Percentiles rank a stretch among this genome's conserved stretches.
These are phyloP conservation scores for Leucosporidium yakuticum DNA, from an alignment of 768 basidiomycete species.

Conservation along the genomic window DNA sequence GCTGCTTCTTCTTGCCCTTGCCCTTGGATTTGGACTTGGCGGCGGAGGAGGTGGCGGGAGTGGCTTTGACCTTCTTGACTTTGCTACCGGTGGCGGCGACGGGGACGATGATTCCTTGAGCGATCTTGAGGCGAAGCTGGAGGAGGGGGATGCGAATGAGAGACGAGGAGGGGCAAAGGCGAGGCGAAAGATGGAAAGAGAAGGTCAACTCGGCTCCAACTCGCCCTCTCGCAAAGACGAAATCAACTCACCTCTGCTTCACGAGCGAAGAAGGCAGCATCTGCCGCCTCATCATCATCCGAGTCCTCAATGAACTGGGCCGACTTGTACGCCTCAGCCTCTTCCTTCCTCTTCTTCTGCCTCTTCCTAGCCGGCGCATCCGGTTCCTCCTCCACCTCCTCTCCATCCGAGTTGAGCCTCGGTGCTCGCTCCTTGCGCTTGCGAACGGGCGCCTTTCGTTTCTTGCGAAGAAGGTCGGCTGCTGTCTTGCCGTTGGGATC, in stretches of 20 bases:
- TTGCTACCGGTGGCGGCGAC: conserved; percentile 10
- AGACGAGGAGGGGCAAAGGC: background rate
- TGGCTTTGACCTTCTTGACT: conserved; percentile 9
- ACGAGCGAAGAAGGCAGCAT: conserved; percentile 32
- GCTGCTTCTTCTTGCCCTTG: background rate
- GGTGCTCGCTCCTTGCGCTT: conserved; percentile 6
- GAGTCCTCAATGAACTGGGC: conserved; percentile 35
- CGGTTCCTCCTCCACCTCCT: conserved; percentile 12
- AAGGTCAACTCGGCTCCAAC: background rate
- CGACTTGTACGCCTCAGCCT: conserved; percentile 31
- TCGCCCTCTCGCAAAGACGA: background rate
- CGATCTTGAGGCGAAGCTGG: conserved; percentile 26
- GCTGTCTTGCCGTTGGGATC: conserved; percentile 67
- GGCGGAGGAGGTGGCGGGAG: background rate
- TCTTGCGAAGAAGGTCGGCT: conserved; percentile 61
- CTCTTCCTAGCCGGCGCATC: conserved; percentile 10
- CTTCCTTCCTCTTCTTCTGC: conserved; percentile 30
- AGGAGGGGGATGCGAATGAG: background rate
- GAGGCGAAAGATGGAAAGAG: background rate
- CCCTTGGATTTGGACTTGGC: background rate
- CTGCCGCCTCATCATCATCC: conserved; percentile 34
- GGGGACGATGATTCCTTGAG: conserved; percentile 5
- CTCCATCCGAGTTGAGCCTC: conserved; percentile 8
- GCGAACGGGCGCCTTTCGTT: conserved; percentile 46
- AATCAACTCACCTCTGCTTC: conserved; percentile 18